Base-by-base conservation (phyloP, 2,329 filamentous ascomycete genomes). In the Colletotrichum magnum region DNA sequence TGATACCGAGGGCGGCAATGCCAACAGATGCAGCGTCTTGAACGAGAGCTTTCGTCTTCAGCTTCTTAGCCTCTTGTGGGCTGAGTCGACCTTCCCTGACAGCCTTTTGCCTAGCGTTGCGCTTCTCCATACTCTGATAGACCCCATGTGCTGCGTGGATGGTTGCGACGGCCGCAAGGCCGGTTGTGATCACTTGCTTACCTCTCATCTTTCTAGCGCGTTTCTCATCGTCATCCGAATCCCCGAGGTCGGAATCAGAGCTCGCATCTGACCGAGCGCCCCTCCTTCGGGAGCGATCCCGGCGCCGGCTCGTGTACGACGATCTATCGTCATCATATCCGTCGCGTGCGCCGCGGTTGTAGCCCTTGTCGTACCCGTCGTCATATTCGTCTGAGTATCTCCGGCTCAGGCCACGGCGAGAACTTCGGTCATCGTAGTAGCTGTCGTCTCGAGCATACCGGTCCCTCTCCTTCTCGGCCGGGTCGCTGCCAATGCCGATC, bases 141-240 rank as follows among this genome's bases (percentile, higher is more conserved):
- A 89, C 85, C 72, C 81, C 87, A 75, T 89, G 84, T 73, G 85
- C 87, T 72, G 88, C 88, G 77, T 89, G 87, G 73, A 90, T 88
- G 73, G 87, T 89, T 75, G 88, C 87, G 71, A 89, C 85, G 60
- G 86, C 83, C 62, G 88, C 88, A 65, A 89, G 79, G 54, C 86
- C 87, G 7, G 86, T 85, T 62, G 85, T 89, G 66, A 90, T 72
- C 69, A 88, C 74, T 82, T 89, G 87, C 85, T 89, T 89, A 88
- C 87, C 87, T 87, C 82, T 86, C 83, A 89, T 87, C 77, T 87
- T 89, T 77, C 82, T 85, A 45, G 82, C 82, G 70, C 80, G 81
- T 77, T 83, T 88, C 76, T 85, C 83, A 72, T 90, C 88, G 24
- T 87, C 86, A 18, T 87, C 85, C 71, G 88, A 89, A 78, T 89